A percentile compares a stretch with the other conserved stretches of the same genome.
Conservation (phyloP, 208 protist genomes). For the Crithidia mellificae region DNA sequence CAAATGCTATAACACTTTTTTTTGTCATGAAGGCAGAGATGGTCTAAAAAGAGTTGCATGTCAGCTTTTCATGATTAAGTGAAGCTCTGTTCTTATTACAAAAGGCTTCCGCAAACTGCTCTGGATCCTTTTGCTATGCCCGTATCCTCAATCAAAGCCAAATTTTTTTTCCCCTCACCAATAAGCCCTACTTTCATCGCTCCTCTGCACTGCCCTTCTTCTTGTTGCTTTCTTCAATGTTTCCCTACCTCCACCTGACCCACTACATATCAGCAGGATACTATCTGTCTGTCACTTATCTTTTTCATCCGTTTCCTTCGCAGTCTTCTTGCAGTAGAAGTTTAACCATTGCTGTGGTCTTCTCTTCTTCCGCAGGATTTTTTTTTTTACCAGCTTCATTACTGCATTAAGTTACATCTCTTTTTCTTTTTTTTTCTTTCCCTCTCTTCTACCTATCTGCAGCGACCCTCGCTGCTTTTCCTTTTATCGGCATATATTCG, state of each 20-base stretch:
- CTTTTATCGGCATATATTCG: not conserved
- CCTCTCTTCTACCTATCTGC: conserved; percentile 1
- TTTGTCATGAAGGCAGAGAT: no score
- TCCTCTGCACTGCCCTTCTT: not conserved
- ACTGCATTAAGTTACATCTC: not conserved
- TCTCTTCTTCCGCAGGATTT: not conserved
- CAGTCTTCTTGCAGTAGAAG: not conserved
- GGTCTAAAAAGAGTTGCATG: no score
- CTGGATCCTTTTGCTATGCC: no score
- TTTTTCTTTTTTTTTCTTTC: not conserved
- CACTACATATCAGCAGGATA: not conserved
- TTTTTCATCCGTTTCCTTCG: not conserved
- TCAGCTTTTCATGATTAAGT: no score
- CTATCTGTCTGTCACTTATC: not conserved
- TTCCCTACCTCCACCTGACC: not conserved
- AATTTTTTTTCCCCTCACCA: no score
- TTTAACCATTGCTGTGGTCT: not conserved
- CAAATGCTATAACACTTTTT: no score
- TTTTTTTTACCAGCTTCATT: conserved; percentile 2
- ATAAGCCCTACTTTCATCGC: no score
- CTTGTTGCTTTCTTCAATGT: not conserved
- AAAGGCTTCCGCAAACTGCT: no score
- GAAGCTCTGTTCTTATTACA: no score
- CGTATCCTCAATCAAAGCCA: no score
- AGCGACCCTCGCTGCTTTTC: not conserved